Conservation (phyloP, 1,139 yeast genomes). For the Protomyces inouyei region DNA sequence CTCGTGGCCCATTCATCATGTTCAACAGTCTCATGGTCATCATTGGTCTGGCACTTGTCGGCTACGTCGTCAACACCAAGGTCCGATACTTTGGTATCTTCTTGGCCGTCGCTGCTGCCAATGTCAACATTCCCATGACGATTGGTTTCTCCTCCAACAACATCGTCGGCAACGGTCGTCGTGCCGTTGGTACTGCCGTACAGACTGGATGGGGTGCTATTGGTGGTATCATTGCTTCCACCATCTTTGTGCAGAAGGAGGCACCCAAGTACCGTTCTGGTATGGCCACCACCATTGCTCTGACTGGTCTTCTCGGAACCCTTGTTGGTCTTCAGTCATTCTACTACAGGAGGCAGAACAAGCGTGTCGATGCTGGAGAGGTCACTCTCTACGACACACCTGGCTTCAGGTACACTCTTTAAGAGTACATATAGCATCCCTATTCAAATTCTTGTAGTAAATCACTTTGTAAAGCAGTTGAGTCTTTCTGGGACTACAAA, state of each 20-base stretch:
- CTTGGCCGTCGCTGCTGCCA: conserved; percentile 53
- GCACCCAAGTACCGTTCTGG: conserved; percentile 23
- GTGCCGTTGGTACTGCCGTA: conserved; percentile 26
- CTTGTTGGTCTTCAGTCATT: conserved; percentile 13
- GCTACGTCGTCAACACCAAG: conserved; percentile 51
- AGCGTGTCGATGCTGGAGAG: conserved; percentile 16
- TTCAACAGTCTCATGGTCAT: conserved; percentile 46
- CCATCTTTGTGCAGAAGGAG: conserved; percentile 19
- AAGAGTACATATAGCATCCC: not conserved
- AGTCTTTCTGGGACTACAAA: no score
- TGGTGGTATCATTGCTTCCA: conserved; percentile 25
- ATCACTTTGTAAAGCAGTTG: no score
- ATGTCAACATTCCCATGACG: conserved; percentile 54
- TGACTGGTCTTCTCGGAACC: conserved; percentile 11
- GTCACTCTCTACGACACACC: conserved; percentile 22
- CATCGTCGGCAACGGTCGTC: conserved; percentile 22
- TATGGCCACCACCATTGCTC: conserved; percentile 11
- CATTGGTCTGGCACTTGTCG: conserved; percentile 48
- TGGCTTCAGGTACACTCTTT: conserved; percentile 25
- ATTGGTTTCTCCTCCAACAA: conserved; percentile 49
- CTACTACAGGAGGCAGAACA: conserved; percentile 13
- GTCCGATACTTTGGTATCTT: conserved; percentile 62
- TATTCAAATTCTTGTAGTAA: not conserved
- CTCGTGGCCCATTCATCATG: conserved; percentile 52
- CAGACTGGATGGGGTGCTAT: conserved; percentile 26